phyloP scores from a whole-genome alignment of 768 basidiomycete species.

The Rickenella mellea region DNA sequence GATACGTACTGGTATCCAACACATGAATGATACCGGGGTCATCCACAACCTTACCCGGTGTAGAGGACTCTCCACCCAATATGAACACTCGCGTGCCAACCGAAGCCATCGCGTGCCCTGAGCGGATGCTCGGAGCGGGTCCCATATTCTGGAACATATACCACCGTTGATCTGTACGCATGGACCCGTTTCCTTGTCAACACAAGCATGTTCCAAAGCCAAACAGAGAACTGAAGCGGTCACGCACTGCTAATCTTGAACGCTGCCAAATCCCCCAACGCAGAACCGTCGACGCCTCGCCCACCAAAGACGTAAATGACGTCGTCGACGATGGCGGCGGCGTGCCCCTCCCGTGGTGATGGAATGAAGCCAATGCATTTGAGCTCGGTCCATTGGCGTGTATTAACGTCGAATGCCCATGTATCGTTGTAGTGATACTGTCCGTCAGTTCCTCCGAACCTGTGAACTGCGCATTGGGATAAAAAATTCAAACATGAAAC shows the following conservation, averaged over 20 bases:
- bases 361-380: conserved; percentile 96
- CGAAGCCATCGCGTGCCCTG: conserved; percentile 97
- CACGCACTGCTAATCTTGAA: conserved; percentile 94
- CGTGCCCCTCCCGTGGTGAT: conserved; percentile 90
- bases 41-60: conserved; percentile 60
- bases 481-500: neutral
- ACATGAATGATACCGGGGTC: conserved; percentile 81
- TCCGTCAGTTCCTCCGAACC: conserved; percentile 98
- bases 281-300: conserved; percentile 93
- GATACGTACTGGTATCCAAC: conserved; percentile 82
- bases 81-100: conserved; percentile 85
- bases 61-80: conserved; percentile 87
- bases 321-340: conserved; percentile 92
- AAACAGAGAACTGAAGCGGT: neutral
- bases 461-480: conserved; percentile 25
- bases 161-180: conserved; percentile 79
- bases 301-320: conserved; percentile 98
- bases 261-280: conserved; percentile 87
- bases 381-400: conserved; percentile 81
- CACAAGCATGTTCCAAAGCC: neutral
- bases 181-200: conserved; percentile 4
- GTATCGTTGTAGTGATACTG: conserved; percentile 99
- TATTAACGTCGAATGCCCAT: conserved; percentile 83
- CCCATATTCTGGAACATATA: conserved; percentile 99
- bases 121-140: conserved; percentile 82